Evolutionary conservation across 768 basidiomycete genomes (phyloP).

Genomic region (Tylopilus sp.): DNA sequence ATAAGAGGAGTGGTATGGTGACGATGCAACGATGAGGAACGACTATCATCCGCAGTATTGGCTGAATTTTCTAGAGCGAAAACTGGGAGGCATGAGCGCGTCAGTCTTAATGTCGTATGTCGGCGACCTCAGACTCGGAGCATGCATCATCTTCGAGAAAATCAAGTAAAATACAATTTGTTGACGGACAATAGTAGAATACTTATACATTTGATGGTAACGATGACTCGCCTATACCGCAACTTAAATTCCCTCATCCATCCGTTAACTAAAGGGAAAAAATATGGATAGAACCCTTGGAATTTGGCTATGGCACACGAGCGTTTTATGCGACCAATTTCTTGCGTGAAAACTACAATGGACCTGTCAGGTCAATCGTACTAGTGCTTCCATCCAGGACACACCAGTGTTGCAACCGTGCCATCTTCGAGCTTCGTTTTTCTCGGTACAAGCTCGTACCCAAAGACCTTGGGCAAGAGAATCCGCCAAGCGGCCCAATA

Average conservation of each 20-base stretch:
- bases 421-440: slow-evolving; percentile 50
- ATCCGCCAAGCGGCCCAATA: slow-evolving; percentile 54
- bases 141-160: slow-evolving; percentile 37
- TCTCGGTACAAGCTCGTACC: slow-evolving; percentile 45
- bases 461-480: slow-evolving; percentile 46
- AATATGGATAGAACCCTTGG: too few species aligned
- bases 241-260: too few species aligned
- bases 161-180: too few species aligned
- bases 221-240: too few species aligned
- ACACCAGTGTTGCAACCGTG: slow-evolving; percentile 52
- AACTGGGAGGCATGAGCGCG: not conserved
- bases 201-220: too few species aligned
- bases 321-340: too few species aligned
- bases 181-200: too few species aligned
- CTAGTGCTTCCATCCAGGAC: slow-evolving; percentile 18
- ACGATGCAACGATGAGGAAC: not conserved
- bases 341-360: not conserved
- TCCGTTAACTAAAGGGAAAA: too few species aligned
- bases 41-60: too few species aligned
- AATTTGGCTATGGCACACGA: too few species aligned
- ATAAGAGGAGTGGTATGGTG: not conserved
- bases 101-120: not conserved
- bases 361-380: not conserved
- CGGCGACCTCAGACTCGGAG: not conserved
- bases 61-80: not conserved